Base-by-base conservation (phyloP, 2,329 filamentous ascomycete genomes). In the Scedosporium minutisporum region DNA sequence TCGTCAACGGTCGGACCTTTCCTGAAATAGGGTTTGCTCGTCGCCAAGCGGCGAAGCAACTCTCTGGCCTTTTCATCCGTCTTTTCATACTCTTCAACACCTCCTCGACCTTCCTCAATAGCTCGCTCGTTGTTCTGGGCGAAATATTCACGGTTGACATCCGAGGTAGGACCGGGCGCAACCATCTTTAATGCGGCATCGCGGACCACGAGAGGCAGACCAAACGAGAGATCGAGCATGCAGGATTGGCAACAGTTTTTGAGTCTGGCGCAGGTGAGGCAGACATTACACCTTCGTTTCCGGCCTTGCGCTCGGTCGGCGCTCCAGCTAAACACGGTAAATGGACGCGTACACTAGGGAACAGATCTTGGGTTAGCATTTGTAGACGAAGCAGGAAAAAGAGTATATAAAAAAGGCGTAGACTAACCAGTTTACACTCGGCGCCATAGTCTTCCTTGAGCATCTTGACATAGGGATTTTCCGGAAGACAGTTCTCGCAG, bases 161-260 rank as follows among this genome's bases (percentile, higher is more conserved):
- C 89, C 73, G 91, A 96, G 66, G 91, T 85, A 0, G 95, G 95
- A 0, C 95, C 95, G 0, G 95, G 93, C 0, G 93, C 93, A 51
- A 97, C 90, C 89, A 99, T 96, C 80, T 97, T 97, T 66, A 99
- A 81, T 4, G 96, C 95, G 3, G 95, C 95, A 79, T 99, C 95
- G 71, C 95, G 87, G 64, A 99, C 90, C 14, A 93, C 90, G 71
- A 99, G 96, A 10, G 95, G 95, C 29, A 99, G 81, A 25, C 95
- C 96, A 71, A 97, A 99, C 12, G 91, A 93, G 64, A 99, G 79
- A 81, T 99, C 95, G 61, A 99, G 87, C 91, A 97, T 97, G 80
- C 95, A 99, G 77, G 89, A 93, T 79, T 99, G 95, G 72, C 95
- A 99, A 79, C 95, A 97, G 79, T 99, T 99, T 78, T 99, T 99